Evolutionary conservation across 306 rosid genomes (phyloP), one percentile per base, ranked within the genome.

Genomic region (Acacia acuminata): DNA sequence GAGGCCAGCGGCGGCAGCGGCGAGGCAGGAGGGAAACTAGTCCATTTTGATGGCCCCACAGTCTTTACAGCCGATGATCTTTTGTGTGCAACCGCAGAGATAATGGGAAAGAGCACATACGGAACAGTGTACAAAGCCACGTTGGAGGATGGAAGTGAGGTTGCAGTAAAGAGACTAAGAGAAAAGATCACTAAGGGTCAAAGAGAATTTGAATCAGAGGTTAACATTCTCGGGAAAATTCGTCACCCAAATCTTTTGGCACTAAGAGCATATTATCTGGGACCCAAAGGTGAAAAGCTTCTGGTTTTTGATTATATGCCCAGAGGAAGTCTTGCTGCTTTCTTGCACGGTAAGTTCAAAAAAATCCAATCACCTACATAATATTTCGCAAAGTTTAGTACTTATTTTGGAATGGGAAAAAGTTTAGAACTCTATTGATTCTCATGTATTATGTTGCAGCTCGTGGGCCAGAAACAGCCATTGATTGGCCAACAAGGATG

Each of bases 271-370:
- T 64, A 64, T 64, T 64, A 64, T 64, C 20, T 64, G 40, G 70
- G 70, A 64, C 70, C 70, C 40, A 64, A 64, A 3, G 42, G 70
- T 6, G 70, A 64, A 64, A 64, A 64, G 42, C 70, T 64, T 64
- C 70, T 64, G n/a, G 70, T 64, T 64, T 64, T 64, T 15, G 70
- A 64, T 30, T 64, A 64, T 15, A 64, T 64, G 70, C 42, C 70
- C 17, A 64, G 42, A 64, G 70, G 70, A 45, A 93, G 93, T 78
- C 98, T 95, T 30, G 88, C 98, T 47, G 64, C 96, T 8, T 90
- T 92, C 82, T 88, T 95, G 61, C 99, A 95, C 69, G 97, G 98
- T 93, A 86, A 84, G 88, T 66, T 34, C 44, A 32, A 66, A 16
- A 19, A 38, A 14, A 14, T 51, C 81, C 63, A 61, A 27, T 3